Base-by-base conservation (phyloP, 345 rosid species). In the Mallotus nudiflorus region DNA sequence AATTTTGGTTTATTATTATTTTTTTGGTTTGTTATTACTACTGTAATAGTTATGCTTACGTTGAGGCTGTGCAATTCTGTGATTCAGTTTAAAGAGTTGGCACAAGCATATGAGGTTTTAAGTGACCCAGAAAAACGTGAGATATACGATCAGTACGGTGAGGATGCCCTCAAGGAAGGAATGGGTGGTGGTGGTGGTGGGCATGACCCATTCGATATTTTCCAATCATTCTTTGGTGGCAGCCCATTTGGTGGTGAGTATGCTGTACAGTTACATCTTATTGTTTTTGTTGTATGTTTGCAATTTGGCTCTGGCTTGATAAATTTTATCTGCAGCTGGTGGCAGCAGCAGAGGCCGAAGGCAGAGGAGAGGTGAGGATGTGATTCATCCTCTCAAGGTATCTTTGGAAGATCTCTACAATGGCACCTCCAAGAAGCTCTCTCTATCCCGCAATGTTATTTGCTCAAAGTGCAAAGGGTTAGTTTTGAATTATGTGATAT, bases 401-500 rank as follows among this genome's bases (percentile, higher is more conserved):
- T 86, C 97, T 14, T 67, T 91, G 54, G 98, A 93, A 74, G 98
- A 93, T 68, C 80, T 89, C 1, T 93, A 93, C 73, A 87, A 86
- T 27, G 97, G 98, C 40, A 86, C 88, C 18, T 82, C 86, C 45
- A 93, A 93, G 86, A 93, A 91, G 79, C 86, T 91, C 5, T 88
- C 98, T 0, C 91, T 93, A 7, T 86, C 97, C 1, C 85, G 90
- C 58, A 93, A 89, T 7, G 83, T 83, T 6, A 67, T 93, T 20
- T 93, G 98, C 84, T 78, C 85, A 65, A 93, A 91, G 83, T 91
- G 98, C 85, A 88, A 89, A 69, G 97, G 98, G 98, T 91, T 56
- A 56, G 96, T 74, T 19, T 9, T 70, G 16, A 0, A 14, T 20
- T 58, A 6, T 10, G 31, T 7, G 18, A 29, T 18, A 33, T 9